phyloP scores from a whole-genome alignment of 805 yeast genomes.

The Blastobotrys chiropterorum region DNA sequence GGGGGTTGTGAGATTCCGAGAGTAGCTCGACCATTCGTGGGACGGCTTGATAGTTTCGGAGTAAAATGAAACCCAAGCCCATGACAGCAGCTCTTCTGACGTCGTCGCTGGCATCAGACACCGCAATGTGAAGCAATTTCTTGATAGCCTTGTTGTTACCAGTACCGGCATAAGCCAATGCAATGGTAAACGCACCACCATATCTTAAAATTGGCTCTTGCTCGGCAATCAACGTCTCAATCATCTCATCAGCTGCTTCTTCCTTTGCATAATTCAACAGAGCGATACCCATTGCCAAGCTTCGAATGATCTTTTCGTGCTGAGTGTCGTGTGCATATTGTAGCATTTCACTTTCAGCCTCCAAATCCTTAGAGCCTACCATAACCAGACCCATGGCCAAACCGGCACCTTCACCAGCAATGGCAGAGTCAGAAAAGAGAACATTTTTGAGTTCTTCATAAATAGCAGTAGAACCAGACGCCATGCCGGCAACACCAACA shows the following conservation, averaged over 20 bases:
- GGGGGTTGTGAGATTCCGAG: conserved; percentile 94
- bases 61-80: conserved; percentile 82
- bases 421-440: conserved; percentile 82
- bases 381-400: conserved; percentile 91
- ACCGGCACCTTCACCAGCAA: conserved; percentile 95
- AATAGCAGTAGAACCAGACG: conserved; percentile 62
- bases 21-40: conserved; percentile 92
- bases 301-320: conserved; percentile 91
- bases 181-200: conserved; percentile 93
- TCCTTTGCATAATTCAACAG: conserved; percentile 81
- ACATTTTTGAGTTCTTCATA: conserved; percentile 81
- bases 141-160: conserved; percentile 85
- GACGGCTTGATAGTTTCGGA: conserved; percentile 86
- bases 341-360: conserved; percentile 71
- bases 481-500: conserved; percentile 96
- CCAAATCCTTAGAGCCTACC: conserved; percentile 81
- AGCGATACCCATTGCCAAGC: conserved; percentile 86
- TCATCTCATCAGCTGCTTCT: conserved; percentile 64
- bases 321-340: conserved; percentile 91
- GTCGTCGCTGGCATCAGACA: conserved; percentile 91
- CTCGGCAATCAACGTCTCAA: conserved; percentile 59
- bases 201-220: conserved; percentile 84
- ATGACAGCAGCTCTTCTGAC: conserved; percentile 95
- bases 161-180: conserved; percentile 95
- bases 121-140: conserved; percentile 84